Base-by-base conservation (phyloP, 129 eudicot genomes). In the Cynara cardunculus region DNA sequence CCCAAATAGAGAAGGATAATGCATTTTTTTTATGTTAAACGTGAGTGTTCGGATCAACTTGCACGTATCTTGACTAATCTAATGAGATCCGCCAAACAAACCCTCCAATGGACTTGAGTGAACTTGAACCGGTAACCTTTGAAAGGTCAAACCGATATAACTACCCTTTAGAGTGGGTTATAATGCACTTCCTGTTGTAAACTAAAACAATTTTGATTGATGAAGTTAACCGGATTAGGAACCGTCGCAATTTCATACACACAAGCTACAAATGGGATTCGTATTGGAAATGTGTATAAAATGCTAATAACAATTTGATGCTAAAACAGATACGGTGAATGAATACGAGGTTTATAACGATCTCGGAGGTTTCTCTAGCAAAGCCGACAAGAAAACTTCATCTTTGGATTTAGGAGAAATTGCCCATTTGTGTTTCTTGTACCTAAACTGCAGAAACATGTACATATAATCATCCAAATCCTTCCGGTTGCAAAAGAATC, bases 381-480 rank as follows among this genome's bases (percentile, higher is more conserved):
- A 80, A 41, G 98, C 97, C 74, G 98, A 94, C 27, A 94, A 91
- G 78, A 84, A 94, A 59, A 94, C 96, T 81, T 94, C 94, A 84
- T 94, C 96, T 65, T 90, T 90, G 0, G 97, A 94, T 61, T 94
- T 92, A 1, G 94, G 90, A 78, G 90, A 80, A 72, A 92, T 82
- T 25, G 79, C 89, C 97, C 97, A 95, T 78, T 85, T 92, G 68
- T 95, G 96, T 80, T 95, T 95, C 89, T 89, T 95, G 81, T 95
- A 90, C 87, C 99, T 95, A 81, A 95, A 95, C 82, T 95, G 97
- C 89, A 92, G 86, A 88, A 95, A 92, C 97, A 95, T 89, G 83
- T 95, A 92, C 97, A 92, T 92, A 46, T 90, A 95, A 68, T 95
- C 99, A 87, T 95, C 99, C 73, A 90, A 69, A 81, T 92, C 97